These are phyloP conservation scores for Margaritispora aquatica DNA, from an alignment of 495 filamentous ascomycete species.

Conservation along the genomic window DNA sequence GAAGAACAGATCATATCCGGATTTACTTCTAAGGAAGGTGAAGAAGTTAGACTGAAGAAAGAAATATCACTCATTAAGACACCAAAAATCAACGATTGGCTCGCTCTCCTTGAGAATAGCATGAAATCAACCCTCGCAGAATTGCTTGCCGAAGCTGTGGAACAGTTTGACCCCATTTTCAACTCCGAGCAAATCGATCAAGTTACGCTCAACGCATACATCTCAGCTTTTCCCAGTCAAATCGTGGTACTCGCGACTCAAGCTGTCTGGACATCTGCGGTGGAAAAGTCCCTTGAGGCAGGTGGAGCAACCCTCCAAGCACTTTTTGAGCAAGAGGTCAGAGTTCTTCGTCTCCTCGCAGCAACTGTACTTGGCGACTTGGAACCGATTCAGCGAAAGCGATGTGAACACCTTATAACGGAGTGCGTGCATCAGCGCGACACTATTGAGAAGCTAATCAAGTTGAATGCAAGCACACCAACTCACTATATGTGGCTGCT, in stretches of 20 bases:
- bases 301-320: slow-evolving; percentile 60
- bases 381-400: slow-evolving; percentile 80
- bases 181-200: slow-evolving; percentile 56
- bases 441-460: slow-evolving; percentile 74
- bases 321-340: slow-evolving; percentile 69
- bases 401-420: slow-evolving; percentile 97
- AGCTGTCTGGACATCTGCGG: slow-evolving; percentile 82
- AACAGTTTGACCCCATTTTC: slow-evolving; percentile 69
- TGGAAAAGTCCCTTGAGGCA: slow-evolving; percentile 65
- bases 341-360: slow-evolving; percentile 75
- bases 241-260: slow-evolving; percentile 96
- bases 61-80: slow-evolving; percentile 88
- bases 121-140: slow-evolving; percentile 95
- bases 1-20: slow-evolving; percentile 83
- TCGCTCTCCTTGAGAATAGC: slow-evolving; percentile 79
- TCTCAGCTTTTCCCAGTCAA: slow-evolving; percentile 79
- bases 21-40: slow-evolving; percentile 93
- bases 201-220: slow-evolving; percentile 64
- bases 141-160: slow-evolving; percentile 76
- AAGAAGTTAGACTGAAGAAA: slow-evolving; percentile 79
- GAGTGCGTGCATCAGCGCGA: slow-evolving; percentile 98
- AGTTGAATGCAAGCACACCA: slow-evolving; percentile 65
- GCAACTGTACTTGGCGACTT: slow-evolving; percentile 86
- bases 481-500: slow-evolving; percentile 89
- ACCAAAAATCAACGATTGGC: slow-evolving; percentile 97